Evolutionary conservation across 1,284 basidiomycete species (phyloP), one percentile per base, ranked within the genome.

Genomic region (Malassezia furfur): DNA sequence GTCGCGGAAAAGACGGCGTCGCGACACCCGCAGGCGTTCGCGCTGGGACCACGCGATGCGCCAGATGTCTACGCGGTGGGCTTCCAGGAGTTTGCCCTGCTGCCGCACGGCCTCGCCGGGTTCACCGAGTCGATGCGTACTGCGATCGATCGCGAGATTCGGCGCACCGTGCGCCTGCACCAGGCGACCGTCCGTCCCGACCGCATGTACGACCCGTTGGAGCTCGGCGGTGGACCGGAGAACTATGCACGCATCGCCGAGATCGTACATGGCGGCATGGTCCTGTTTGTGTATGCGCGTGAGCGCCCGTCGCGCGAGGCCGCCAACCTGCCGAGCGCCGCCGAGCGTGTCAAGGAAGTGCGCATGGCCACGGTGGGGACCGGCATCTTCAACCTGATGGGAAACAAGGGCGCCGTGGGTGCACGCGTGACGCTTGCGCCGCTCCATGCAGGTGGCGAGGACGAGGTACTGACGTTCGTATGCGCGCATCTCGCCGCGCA

Each of bases 361-460:
- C 55, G 70, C 22, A 62, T 67, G 10, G 60, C 67, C 6, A 67
- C 57, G 5, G 75, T 69, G 2, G 74, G 70, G 2, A 71, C 69
- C 5, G 77, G 77, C 15, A 37, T 75, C 4, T 67, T 62, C 3
- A 63, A 66, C 3, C 21, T 77, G 61, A 87, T 96, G 86, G 89
- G 89, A 11, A 96, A 96, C 78, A 98, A 98, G 76, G 90, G 89
- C 25, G 91, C 88, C 0, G 90, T 94, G 2, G 91, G 87, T 15
- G 80, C 90, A 35, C 81, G 91, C 44, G 84, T 96, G 72, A 83
- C 86, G 39, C 79, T 93, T 22, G 76, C 69, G 36, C 54, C 78
- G 28, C 79, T 81, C 31, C 82, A 80, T 7, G 67, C 65, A 4
- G 61, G 70, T 32, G 54, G 54, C 30, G 43, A 55, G 15, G 67